These are phyloP conservation scores for Penicillium steckii DNA, from an alignment of 495 filamentous ascomycete species.

Conservation along the genomic window DNA sequence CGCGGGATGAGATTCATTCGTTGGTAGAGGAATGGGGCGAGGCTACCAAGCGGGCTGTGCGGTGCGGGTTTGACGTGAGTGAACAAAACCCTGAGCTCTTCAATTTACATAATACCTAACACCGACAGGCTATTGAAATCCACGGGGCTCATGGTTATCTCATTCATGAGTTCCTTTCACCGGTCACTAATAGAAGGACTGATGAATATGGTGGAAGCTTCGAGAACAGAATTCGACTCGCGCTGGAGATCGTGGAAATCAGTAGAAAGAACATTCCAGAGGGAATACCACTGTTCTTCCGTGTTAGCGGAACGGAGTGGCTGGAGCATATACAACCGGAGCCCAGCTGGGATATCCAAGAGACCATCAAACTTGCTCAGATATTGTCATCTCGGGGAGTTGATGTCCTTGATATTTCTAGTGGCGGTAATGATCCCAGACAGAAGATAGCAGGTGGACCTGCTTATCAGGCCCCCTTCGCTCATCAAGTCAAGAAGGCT, in stretches of 20 bases:
- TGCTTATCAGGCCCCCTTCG: slow-evolving; percentile 62
- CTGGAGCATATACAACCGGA: slow-evolving; percentile 42
- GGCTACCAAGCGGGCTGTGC: slow-evolving; percentile 50
- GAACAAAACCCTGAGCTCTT: no score
- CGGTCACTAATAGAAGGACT: slow-evolving; percentile 54
- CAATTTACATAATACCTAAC: no score
- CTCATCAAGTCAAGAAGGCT: slow-evolving; percentile 54
- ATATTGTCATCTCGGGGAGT: slow-evolving; percentile 52
- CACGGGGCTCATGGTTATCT: slow-evolving; percentile 63
- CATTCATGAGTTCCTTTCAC: slow-evolving; percentile 57
- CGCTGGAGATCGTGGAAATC: slow-evolving; percentile 53
- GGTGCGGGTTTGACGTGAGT: slow-evolving; percentile 59
- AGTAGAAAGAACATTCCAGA: slow-evolving; percentile 48
- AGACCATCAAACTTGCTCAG: slow-evolving; percentile 50
- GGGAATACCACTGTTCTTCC: slow-evolving; percentile 61
- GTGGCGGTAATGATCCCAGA: slow-evolving; percentile 52
- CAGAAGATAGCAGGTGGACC: slow-evolving; percentile 55
- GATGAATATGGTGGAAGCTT: slow-evolving; percentile 63
- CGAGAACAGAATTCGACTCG: slow-evolving; percentile 55
- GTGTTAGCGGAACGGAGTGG: slow-evolving; percentile 58
- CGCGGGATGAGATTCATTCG: slow-evolving; percentile 53
- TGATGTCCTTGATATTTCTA: slow-evolving; percentile 61
- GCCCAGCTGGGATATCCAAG: slow-evolving; percentile 51
- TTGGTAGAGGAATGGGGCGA: slow-evolving; percentile 45
- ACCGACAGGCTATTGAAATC: slow-evolving; percentile 54